These are phyloP conservation scores for Tuber umbilicatum DNA, from an alignment of 495 filamentous ascomycete species.

Conservation along the genomic window DNA sequence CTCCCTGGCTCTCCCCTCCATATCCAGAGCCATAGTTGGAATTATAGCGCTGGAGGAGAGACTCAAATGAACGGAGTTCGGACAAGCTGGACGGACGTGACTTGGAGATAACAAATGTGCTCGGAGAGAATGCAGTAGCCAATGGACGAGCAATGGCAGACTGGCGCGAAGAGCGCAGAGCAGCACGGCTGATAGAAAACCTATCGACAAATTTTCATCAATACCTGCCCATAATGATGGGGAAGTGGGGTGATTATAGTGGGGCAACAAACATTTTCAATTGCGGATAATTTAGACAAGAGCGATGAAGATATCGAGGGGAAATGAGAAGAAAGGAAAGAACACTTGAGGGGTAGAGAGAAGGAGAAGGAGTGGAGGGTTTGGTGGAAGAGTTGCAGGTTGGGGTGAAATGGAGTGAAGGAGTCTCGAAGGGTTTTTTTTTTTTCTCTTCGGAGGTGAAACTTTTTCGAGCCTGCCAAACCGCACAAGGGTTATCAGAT, in stretches of 20 bases:
- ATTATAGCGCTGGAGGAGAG: slow-evolving; percentile 36
- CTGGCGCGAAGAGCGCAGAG: slow-evolving; percentile 29
- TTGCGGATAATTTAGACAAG: slow-evolving; percentile 10
- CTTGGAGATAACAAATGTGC: slow-evolving; percentile 25
- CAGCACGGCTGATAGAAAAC: slow-evolving; percentile 40
- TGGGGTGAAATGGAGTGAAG: slow-evolving; percentile 16
- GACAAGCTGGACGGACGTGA: slow-evolving; percentile 36
- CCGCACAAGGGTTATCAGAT: background rate
- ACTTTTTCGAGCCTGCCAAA: slow-evolving; percentile 15
- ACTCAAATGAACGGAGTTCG: slow-evolving; percentile 40
- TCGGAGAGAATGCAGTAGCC: slow-evolving; percentile 31
- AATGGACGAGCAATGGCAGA: slow-evolving; percentile 32
- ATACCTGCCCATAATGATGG: background rate
- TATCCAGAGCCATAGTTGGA: slow-evolving; percentile 29
- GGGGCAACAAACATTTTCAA: slow-evolving; percentile 33
- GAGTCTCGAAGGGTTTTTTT: slow-evolving; percentile 26
- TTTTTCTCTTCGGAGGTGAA: slow-evolving; percentile 32
- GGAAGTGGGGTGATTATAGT: background rate
- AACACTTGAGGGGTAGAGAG: slow-evolving; percentile 11
- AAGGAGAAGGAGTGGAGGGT: slow-evolving; percentile 18
- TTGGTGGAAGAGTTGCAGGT: slow-evolving; percentile 30
- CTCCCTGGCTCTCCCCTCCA: background rate
- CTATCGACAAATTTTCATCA: slow-evolving; percentile 13
- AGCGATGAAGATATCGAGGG: slow-evolving; percentile 11
- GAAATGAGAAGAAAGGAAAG: slow-evolving; percentile 5